Base-by-base conservation (phyloP, 352 stramenopile genomes). In the Phytophthora sp. region DNA sequence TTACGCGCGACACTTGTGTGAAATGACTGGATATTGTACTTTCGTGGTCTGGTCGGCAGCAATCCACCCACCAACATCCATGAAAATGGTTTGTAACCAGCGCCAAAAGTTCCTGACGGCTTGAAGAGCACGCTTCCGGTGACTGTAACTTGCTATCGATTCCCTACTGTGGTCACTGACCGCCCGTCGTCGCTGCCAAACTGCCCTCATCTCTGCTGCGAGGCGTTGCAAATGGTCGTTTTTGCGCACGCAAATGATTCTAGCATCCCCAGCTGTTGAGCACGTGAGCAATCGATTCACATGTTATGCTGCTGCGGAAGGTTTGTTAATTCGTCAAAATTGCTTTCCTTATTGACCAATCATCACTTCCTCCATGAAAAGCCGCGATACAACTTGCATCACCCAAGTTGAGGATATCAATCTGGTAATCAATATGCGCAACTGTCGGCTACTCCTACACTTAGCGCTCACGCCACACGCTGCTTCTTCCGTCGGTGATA, bases 281-380 rank as follows among this genome's bases (percentile, higher is more conserved):
- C n/a, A n/a, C n/a, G n/a, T n/a, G n/a, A n/a, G n/a, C n/a, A n/a
- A n/a, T n/a, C n/a, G n/a, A n/a, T n/a, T n/a, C n/a, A n/a, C n/a
- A n/a, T n/a, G n/a, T n/a, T n/a, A n/a, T n/a, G n/a, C n/a, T n/a
- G n/a, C n/a, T n/a, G n/a, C n/a, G n/a, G n/a, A 24, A 44, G 4
- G 36, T 21, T 7, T 44, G n/a, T 20, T 23, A 5, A 70, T 70
- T 70, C 26, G 54, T 36, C 55, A 53, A 64, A 70, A 69, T 5
- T 3, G 1, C 5, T 8, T 7, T 18, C 7, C 27, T 41, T 59
- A 51, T 69, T 39, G 23, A 7, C 61, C 61, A 69, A 64, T 57
- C 29, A 46, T 18, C 35, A 9, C 8, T 24, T 1, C n/a, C 44
- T 4, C 9, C 20, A 13, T 24, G 63, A 70, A 66, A 66, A 13